Base-by-base conservation (phyloP, 2,329 filamentous ascomycete genomes). In the Verticillium longisporum region DNA sequence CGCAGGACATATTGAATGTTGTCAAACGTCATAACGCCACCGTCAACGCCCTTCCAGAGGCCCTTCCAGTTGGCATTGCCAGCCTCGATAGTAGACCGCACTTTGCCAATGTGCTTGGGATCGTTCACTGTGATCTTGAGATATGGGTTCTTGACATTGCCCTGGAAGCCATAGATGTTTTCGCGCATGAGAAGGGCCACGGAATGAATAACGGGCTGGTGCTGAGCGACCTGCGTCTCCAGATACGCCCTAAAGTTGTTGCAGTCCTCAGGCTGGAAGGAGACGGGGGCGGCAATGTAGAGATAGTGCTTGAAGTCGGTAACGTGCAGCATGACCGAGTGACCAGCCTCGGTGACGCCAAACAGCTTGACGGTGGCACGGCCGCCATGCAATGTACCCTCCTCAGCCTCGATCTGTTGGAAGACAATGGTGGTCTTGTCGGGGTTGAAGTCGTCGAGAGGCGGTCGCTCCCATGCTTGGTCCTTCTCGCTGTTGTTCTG, bases 291-390 rank as follows among this genome's bases (percentile, higher is more conserved):
- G 10, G 91, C 89, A 55, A 98, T 87, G 70, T 97, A 99, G 61
- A 99, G 86, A 72, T 99, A 99, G 73, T 99, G 95, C 67, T 92
- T 88, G 76, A 99, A 99, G 70, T 92, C 91, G 15, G 91, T 97
- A 64, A 99, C 93, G 73, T 99, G 95, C 13, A 99, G 81, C 74
- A 99, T 85, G 45, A 97, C 92, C 3, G 95, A 99, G 75, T 99
- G 89, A 60, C 95, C 95, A 63, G 80, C 73, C 68, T 85, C 76
- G 1, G 92, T 97, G 4, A 98, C 92, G 68, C 95, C 95, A 75
- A 98, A 99, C 21, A 99, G 83, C 78, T 95, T 96, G 61, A 99
- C 85, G 0, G 91, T 88, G 0, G 91, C 81, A 70, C 76, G 88
- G 21, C 91, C 91, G 56, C 90, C 90, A 71, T 88, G 79, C 1